A percentile compares a stretch with the other conserved stretches of the same genome.
These are phyloP conservation scores for Malus asiatica DNA, from an alignment of 306 rosid species.

Conservation along the genomic window DNA sequence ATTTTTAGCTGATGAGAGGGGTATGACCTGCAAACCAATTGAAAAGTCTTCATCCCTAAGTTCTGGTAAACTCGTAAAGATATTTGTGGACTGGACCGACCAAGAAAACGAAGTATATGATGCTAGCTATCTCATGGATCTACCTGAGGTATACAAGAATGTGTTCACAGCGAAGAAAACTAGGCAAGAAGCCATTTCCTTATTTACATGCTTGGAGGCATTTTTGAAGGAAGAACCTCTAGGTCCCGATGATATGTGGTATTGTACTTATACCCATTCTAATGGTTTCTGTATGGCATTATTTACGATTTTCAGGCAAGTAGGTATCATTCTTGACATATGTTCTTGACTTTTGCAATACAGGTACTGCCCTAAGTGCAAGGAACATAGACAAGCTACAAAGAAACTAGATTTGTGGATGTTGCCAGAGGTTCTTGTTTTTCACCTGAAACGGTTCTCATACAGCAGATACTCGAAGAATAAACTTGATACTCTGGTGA, in stretches of 20 bases:
- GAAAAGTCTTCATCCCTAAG: constrained; percentile 50
- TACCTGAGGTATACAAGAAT: constrained; percentile 83
- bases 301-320: background rate
- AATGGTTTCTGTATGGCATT: constrained; percentile 13
- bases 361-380: constrained; percentile 97
- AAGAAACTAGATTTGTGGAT: constrained; percentile 98
- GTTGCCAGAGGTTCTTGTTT: constrained; percentile 91
- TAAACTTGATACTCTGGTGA: constrained; percentile 91
- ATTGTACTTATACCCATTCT: constrained; percentile 23
- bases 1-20: constrained; percentile 41
- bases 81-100: constrained; percentile 75
- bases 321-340: background rate
- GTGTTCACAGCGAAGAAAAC: constrained; percentile 78
- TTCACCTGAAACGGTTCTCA: constrained; percentile 93
- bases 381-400: constrained; percentile 96
- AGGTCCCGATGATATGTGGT: constrained; percentile 99
- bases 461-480: constrained; percentile 92
- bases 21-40: constrained; percentile 50
- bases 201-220: constrained; percentile 95
- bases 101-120: constrained; percentile 65
- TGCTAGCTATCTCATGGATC: constrained; percentile 71
- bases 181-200: constrained; percentile 83
- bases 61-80: constrained; percentile 40
- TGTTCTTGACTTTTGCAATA: constrained; percentile 5
- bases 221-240: constrained; percentile 96